A percentile compares a stretch with the other conserved stretches of the same genome.
Conservation (phyloP, 1,284 basidiomycete genomes). For the Malassezia dermatis region DNA sequence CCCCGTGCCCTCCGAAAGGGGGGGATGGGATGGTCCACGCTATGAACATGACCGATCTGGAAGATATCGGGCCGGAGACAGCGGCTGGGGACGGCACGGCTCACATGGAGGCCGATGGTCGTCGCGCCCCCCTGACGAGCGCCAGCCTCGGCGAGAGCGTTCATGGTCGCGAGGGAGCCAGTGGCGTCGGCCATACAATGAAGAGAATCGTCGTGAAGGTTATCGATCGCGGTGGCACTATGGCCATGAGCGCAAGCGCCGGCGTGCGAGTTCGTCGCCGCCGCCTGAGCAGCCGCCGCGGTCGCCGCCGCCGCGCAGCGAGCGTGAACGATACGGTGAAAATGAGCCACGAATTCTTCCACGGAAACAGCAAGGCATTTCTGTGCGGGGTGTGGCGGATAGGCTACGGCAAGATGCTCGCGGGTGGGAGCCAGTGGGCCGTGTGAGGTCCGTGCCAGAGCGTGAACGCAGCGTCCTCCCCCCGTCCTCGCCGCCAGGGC, state of each 20-base stretch:
- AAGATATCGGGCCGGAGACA: background rate
- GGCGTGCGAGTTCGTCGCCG: background rate
- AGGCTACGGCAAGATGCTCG: background rate
- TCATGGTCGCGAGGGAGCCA: background rate
- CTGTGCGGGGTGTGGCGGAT: background rate
- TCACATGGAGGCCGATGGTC: background rate
- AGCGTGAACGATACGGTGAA: background rate
- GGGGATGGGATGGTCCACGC: background rate
- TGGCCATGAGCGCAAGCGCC: conserved; percentile 1
- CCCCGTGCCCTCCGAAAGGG: background rate
- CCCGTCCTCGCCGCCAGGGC: background rate
- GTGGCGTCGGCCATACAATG: background rate
- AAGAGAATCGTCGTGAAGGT: background rate
- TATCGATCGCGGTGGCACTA: background rate
- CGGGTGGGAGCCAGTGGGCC: background rate
- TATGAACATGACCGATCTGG: background rate
- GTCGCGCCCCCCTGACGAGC: background rate
- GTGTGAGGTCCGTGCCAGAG: background rate
- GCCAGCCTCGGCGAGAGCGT: background rate
- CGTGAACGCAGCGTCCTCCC: background rate
- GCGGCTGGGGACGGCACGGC: background rate
- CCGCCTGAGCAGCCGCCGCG: background rate
- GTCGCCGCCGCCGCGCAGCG: background rate
- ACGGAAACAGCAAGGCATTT: background rate
- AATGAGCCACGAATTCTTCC: background rate